A percentile compares a stretch with the other conserved stretches of the same genome.
Conservation (phyloP, 2,329 filamentous ascomycete species). For the Xylaria sp. region DNA sequence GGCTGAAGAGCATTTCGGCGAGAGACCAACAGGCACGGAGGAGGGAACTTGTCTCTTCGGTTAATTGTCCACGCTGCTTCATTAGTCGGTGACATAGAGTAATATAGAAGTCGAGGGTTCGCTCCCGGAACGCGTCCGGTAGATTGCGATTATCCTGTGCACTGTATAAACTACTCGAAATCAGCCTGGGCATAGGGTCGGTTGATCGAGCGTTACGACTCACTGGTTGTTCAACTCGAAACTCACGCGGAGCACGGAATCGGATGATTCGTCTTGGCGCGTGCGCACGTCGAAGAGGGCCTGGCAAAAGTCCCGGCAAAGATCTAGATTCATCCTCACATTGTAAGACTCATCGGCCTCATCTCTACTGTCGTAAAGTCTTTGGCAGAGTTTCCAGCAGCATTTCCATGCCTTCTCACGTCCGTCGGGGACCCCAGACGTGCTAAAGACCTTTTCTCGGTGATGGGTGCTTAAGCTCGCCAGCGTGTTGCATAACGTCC, state of each 20-base stretch:
- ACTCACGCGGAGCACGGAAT: constrained; percentile 85
- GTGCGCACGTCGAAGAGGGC: constrained; percentile 80
- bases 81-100: constrained; percentile 92
- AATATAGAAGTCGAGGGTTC: constrained; percentile 90
- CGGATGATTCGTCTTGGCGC: constrained; percentile 69
- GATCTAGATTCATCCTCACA: constrained; percentile 70
- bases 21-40: constrained; percentile 83
- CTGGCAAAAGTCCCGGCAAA: constrained; percentile 90
- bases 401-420: constrained; percentile 89
- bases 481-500: constrained; percentile 88
- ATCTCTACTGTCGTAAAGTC: constrained; percentile 75
- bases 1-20: constrained; percentile 87
- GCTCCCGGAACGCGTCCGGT: constrained; percentile 80
- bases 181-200: not conserved
- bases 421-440: constrained; percentile 65
- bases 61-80: constrained; percentile 78
- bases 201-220: constrained; percentile 32
- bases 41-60: constrained; percentile 77
- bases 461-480: constrained; percentile 80
- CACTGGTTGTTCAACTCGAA: constrained; percentile 93
- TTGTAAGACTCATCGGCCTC: constrained; percentile 62
- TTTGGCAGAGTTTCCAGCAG: constrained; percentile 89
- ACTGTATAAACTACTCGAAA: constrained; percentile 63
- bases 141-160: constrained; percentile 74
- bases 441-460: constrained; percentile 71